A percentile compares a stretch with the other conserved stretches of the same genome.
phyloP scores from a whole-genome alignment of 2,329 filamentous ascomycete genomes.

The Talaromyces sp. region DNA sequence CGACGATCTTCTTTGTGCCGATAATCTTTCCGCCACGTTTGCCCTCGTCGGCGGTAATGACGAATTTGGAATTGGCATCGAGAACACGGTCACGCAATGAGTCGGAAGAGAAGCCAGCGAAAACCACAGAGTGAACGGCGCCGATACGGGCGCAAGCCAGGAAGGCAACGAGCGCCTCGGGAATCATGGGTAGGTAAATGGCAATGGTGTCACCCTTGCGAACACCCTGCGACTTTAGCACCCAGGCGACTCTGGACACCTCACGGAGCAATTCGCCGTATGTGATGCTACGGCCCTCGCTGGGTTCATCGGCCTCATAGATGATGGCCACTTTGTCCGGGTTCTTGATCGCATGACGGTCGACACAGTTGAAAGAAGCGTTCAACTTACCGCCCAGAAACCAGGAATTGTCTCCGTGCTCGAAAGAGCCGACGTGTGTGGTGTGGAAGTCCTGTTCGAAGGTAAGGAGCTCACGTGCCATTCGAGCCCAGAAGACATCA shows the following conservation, averaged over 20 bases:
- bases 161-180: slow-evolving; percentile 87
- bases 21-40: slow-evolving; percentile 97
- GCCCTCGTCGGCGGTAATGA: slow-evolving; percentile 96
- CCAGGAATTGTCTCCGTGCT: slow-evolving; percentile 83
- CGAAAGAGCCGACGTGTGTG: slow-evolving; percentile 72
- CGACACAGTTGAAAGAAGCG: slow-evolving; percentile 95
- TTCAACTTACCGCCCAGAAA: slow-evolving; percentile 92
- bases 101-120: slow-evolving; percentile 95
- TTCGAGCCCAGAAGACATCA: slow-evolving; percentile 80
- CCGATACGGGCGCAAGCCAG: slow-evolving; percentile 89
- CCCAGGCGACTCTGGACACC: slow-evolving; percentile 82
- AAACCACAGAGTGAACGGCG: slow-evolving; percentile 94
- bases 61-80: slow-evolving; percentile 84
- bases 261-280: slow-evolving; percentile 91
- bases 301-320: slow-evolving; percentile 93
- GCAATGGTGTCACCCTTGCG: slow-evolving; percentile 96
- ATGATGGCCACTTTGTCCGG: slow-evolving; percentile 94
- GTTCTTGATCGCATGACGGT: slow-evolving; percentile 93
- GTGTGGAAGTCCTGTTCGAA: slow-evolving; percentile 94
- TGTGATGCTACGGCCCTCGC: slow-evolving; percentile 81
- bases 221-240: slow-evolving; percentile 91
- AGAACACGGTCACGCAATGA: slow-evolving; percentile 92
- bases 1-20: slow-evolving; percentile 97
- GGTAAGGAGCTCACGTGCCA: slow-evolving; percentile 82
- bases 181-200: slow-evolving; percentile 98